Evolutionary conservation across 2,329 filamentous ascomycete species (phyloP).

Genomic region (Ascochyta rabiei): DNA sequence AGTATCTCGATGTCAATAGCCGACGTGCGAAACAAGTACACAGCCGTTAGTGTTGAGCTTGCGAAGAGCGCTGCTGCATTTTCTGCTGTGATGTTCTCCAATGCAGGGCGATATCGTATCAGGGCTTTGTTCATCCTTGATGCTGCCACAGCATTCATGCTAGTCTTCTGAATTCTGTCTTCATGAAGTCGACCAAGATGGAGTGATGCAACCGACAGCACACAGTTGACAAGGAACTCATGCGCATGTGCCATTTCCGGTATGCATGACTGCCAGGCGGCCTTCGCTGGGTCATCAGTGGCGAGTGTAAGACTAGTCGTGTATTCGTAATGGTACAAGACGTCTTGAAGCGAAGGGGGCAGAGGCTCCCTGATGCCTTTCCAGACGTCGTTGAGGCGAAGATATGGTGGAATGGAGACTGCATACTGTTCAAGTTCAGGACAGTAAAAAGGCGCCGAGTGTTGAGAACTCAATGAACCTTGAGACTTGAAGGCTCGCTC

Average conservation of each 20-base stretch:
- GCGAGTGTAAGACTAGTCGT: conserved; percentile 41
- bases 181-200: conserved; percentile 52
- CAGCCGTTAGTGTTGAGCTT: conserved; percentile 39
- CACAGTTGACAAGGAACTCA: conserved; percentile 53
- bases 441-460: not conserved
- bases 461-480: not conserved
- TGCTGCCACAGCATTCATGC: conserved; percentile 39
- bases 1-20: conserved; percentile 39
- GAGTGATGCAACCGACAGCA: conserved; percentile 54
- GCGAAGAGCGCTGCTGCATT: conserved; percentile 53
- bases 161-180: conserved; percentile 22
- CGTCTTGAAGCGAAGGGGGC: conserved; percentile 28
- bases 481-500: conserved; percentile 1
- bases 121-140: conserved; percentile 44
- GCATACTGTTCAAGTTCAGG: conserved; percentile 10
- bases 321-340: conserved; percentile 45
- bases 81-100: conserved; percentile 47
- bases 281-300: conserved; percentile 38
- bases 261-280: conserved; percentile 41
- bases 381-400: conserved; percentile 38
- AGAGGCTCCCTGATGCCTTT: conserved; percentile 34
- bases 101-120: conserved; percentile 31
- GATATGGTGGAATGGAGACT: conserved; percentile 26
- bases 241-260: conserved; percentile 50
- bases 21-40: conserved; percentile 44